Evolutionary conservation across 345 rosid genomes (phyloP), one percentile per base, ranked within the genome.

Genomic region (Physaria fendleri): DNA sequence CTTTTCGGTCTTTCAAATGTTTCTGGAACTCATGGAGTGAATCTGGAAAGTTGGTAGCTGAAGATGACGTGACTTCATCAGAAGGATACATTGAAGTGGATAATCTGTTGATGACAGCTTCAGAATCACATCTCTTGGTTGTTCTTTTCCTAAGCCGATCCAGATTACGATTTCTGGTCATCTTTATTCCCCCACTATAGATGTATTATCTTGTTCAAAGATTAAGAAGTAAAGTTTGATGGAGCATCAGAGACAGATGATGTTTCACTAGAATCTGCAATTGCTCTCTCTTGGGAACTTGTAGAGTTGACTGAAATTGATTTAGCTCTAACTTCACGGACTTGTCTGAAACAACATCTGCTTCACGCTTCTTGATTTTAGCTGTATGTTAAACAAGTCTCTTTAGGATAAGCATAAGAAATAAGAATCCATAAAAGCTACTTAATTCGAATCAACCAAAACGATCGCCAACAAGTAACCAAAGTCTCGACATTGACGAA

Each of bases 201-300:
- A 60, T 61, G 44, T 14, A 25, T 12, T 14, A 15, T 5, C 45
- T 8, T 25, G 28, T 52, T 61, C 68, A 12, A 59, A 35, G n/a
- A n/a, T n/a, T n/a, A 20, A 21, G 71, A 56, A 20, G 23, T 30
- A 56, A 63, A 52, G 4, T 0, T 12, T 0, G 79, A 72, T 66
- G 77, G 73, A 59, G 75, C 71, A 71, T 82, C 98, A 18, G 72
- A 59, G 60, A 77, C 90, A 48, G 82, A 82, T 43, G 61, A 68
- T 25, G 77, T 59, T 59, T 78, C 77, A 57, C 83, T 76, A 47
- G 60, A 68, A 38, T 78, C 80, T 32, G 5, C 18, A 25, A 27
- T 37, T 3, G 54, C 20, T 51, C 51, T 59, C 8, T 68, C 71
- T 13, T 43, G 65, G 59, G 71, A 66, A 39, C 64, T 56, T 28